A percentile compares a stretch with the other conserved stretches of the same genome.
These are phyloP conservation scores for Peltaster fructicola DNA, from an alignment of 2,329 filamentous ascomycete genomes.

Conservation along the genomic window DNA sequence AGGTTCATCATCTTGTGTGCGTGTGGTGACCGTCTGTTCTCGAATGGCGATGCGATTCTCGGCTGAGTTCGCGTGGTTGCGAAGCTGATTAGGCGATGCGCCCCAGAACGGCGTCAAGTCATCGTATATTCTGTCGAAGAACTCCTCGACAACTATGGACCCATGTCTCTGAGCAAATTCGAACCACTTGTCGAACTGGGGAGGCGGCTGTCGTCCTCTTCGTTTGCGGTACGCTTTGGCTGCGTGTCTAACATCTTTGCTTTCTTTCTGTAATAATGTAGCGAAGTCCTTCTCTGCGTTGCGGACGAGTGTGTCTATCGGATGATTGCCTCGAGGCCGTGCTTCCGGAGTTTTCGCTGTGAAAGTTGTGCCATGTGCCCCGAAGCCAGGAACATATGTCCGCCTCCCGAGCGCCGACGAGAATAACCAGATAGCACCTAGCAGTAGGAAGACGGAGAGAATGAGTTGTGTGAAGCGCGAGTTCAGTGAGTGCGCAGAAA, in stretches of 20 bases:
- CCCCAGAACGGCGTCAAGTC: constrained; percentile 34
- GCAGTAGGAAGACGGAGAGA: constrained; percentile 10
- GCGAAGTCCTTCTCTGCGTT: constrained; percentile 18
- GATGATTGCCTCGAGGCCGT: constrained; percentile 16
- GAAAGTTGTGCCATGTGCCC: not conserved
- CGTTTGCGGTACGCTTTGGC: constrained; percentile 26
- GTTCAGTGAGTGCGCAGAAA: constrained; percentile 15
- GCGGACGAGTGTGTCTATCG: constrained; percentile 22
- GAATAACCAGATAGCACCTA: constrained; percentile 10
- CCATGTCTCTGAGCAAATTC: constrained; percentile 25
- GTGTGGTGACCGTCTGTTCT: constrained; percentile 20
- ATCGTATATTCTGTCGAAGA: constrained; percentile 34
- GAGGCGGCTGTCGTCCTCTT: constrained; percentile 32
- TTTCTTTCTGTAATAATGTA: constrained; percentile 19
- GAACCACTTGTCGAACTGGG: constrained; percentile 32
- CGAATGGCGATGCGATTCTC: constrained; percentile 23
- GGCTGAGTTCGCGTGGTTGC: constrained; percentile 22
- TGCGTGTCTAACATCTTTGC: constrained; percentile 20
- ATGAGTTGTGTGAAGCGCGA: constrained; percentile 16
- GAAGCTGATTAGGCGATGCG: constrained; percentile 23
- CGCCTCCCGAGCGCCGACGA: no score
- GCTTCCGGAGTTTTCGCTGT: constrained; percentile 1
- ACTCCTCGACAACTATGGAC: constrained; percentile 30
- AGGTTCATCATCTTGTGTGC: constrained; percentile 14
- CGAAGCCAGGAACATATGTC: no score